Evolutionary conservation across 1,284 basidiomycete species (phyloP).

Genomic region (Cutaneotrichosporon daszewskae): DNA sequence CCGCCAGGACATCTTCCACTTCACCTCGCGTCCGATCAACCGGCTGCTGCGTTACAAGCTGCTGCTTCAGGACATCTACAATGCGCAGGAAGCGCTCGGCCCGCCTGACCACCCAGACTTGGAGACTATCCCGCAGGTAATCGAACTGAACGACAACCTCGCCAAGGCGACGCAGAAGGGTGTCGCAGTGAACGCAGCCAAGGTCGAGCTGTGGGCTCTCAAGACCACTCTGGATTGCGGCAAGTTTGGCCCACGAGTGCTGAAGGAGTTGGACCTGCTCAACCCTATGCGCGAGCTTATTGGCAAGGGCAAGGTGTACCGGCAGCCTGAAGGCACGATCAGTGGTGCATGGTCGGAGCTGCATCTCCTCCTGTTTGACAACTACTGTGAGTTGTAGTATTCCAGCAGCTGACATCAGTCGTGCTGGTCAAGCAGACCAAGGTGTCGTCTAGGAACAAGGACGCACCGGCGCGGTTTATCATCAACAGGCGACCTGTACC

Average conservation of each 20-base stretch:
- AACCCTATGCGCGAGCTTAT: slow-evolving; percentile 77
- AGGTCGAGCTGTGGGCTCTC: slow-evolving; percentile 79
- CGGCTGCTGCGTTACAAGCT: slow-evolving; percentile 83
- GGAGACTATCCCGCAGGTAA: slow-evolving; percentile 69
- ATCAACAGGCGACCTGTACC: slow-evolving; percentile 82
- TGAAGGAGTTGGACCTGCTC: slow-evolving; percentile 76
- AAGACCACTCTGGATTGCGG: slow-evolving; percentile 58
- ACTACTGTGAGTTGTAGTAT: slow-evolving; percentile 54
- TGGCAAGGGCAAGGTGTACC: slow-evolving; percentile 69
- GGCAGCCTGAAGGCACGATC: slow-evolving; percentile 78
- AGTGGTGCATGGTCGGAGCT: slow-evolving; percentile 79
- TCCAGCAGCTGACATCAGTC: slow-evolving; percentile 35
- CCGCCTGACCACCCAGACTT: slow-evolving; percentile 69
- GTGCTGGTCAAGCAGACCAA: slow-evolving; percentile 80
- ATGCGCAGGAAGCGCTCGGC: slow-evolving; percentile 53
- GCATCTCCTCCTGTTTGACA: slow-evolving; percentile 82
- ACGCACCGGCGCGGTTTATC: slow-evolving; percentile 25
- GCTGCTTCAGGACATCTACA: slow-evolving; percentile 70
- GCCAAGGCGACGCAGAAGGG: slow-evolving; percentile 80
- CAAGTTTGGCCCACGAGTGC: slow-evolving; percentile 69
- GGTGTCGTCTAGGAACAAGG: slow-evolving; percentile 69
- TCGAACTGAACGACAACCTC: slow-evolving; percentile 76
- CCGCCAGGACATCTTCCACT: slow-evolving; percentile 76
- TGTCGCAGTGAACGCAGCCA: slow-evolving; percentile 72
- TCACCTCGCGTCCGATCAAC: slow-evolving; percentile 81